A percentile compares a stretch with the other conserved stretches of the same genome.
phyloP scores from a whole-genome alignment of 1,139 yeast genomes.

The Protomyces pachydermus region DNA sequence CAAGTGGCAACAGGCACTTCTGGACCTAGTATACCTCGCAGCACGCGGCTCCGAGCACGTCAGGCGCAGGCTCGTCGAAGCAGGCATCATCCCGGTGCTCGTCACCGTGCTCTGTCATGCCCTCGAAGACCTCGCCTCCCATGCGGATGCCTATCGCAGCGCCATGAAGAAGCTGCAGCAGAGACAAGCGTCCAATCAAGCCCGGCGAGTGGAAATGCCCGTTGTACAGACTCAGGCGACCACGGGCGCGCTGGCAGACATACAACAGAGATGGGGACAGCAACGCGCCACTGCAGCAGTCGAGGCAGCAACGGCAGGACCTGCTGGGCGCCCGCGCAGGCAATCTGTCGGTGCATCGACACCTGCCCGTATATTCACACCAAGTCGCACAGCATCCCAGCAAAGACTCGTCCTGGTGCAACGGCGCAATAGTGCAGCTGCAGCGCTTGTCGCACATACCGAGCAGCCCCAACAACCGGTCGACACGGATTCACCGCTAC shows the following conservation, averaged over 20 bases:
- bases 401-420: not conserved
- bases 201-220: not conserved
- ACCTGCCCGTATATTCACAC: not conserved
- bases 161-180: slow-evolving; percentile 45
- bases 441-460: not conserved
- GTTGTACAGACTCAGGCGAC: not conserved
- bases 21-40: slow-evolving; percentile 83
- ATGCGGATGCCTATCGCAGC: slow-evolving; percentile 42
- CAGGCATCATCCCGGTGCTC: slow-evolving; percentile 84
- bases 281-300: not conserved
- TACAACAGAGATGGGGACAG: not conserved
- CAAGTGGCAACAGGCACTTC: slow-evolving; percentile 92
- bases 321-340: not conserved
- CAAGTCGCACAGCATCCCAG: too few species aligned
- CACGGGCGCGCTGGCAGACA: too few species aligned
- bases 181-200: not conserved
- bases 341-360: not conserved
- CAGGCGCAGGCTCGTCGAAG: slow-evolving; percentile 78
- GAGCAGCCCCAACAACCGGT: not conserved
- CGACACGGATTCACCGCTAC: not conserved
- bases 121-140: slow-evolving; percentile 1
- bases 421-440: not conserved
- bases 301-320: not conserved
- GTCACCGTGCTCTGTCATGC: slow-evolving; percentile 73
- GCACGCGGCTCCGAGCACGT: slow-evolving; percentile 87